Base-by-base conservation (phyloP, 2,329 filamentous ascomycete species). In the Fusarium oxysporum region DNA sequence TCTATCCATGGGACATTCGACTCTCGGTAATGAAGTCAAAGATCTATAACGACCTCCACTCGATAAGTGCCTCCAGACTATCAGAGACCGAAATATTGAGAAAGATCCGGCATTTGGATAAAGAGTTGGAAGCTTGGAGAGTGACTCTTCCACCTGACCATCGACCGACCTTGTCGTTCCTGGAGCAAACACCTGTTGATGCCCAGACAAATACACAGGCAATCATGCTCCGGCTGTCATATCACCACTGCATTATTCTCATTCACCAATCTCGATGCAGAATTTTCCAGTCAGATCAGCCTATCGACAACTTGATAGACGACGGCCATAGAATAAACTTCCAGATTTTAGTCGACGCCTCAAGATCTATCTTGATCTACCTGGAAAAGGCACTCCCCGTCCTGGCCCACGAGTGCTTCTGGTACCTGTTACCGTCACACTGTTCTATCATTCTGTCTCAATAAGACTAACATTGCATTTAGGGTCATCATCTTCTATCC, bases 51-150 rank as follows among this genome's bases (percentile, higher is more conserved):
- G 40, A 60, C 6, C 45, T 67, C 2, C 50, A 66, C 1, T 60
- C 64, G 0, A 21, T 66, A 4, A 12, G 35, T 3, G 64, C 53
- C 0, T 25, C 16, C 1, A 47, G n/a, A 9, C 16, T 68, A 3
- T 6, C 51, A 0, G 59, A 68, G 1, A 25, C 68, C 0, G 51
- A 68, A 8, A 28, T 69, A 3, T 2, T 71, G 1, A 47, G 59
- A 4, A 35, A 33, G 1, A 69, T 72, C 3, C 35, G 70, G 1
- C 33, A 47, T 2, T 2, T 71, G 0, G 70, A 72, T 30, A 60
- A 72, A 16, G 68, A 72, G 0, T 5, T 72, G 4, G 68, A 72
- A 1, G 58, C 54, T 14, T 72, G 70, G 70, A 56, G 70, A 0
- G n/a, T 62, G 3, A 47, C 68, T 7, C 25, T 71, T 0, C 53